A percentile compares a stretch with the other conserved stretches of the same genome.
phyloP scores from a whole-genome alignment of 192 early-diverging fungal genomes.

The Coemansia sp. region DNA sequence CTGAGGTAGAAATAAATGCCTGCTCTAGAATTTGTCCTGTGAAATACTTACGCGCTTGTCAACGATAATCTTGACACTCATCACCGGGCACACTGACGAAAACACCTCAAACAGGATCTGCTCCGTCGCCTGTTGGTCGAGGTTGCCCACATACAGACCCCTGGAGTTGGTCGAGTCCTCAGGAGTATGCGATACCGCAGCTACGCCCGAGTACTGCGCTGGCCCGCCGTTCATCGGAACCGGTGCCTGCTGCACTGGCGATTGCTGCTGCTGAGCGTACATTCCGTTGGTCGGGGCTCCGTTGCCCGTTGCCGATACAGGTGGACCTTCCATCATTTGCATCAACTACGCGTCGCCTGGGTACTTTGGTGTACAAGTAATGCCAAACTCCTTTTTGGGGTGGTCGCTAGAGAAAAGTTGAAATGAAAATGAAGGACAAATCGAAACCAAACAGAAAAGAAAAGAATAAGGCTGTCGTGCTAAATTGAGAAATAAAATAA shows the following conservation, averaged over 20 bases:
- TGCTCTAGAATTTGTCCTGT: background rate
- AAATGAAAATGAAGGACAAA: conserved; percentile 2
- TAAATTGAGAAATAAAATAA: conserved; percentile 17
- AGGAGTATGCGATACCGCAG: conserved; percentile 9
- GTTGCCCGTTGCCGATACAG: conserved; percentile 23
- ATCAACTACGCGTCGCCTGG: conserved; percentile 3
- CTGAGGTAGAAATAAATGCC: too few relatives aligned
- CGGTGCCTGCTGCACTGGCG: conserved; percentile 28
- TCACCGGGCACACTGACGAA: conserved; percentile 59
- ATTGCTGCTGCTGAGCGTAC: conserved; percentile 29
- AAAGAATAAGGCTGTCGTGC: conserved; percentile 21
- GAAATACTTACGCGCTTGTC: conserved; percentile 63
- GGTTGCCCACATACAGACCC: conserved; percentile 83
- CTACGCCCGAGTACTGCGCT: conserved; percentile 41
- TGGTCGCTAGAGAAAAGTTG: conserved; percentile 13
- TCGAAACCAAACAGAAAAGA: conserved; percentile 18
- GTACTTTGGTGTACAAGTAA: conserved; percentile 12
- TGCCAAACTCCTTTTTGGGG: background rate
- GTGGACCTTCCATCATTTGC: conserved; percentile 48
- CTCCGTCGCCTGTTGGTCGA: conserved; percentile 81
- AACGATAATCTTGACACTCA: conserved; percentile 78
- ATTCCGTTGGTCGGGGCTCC: conserved; percentile 26
- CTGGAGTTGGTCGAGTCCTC: conserved; percentile 45
- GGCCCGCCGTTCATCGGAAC: conserved; percentile 23
- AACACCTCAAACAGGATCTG: conserved; percentile 74